Conservation (phyloP, 2,329 filamentous ascomycete species). For the Xenosphaeropsis pyriputrescens region DNA sequence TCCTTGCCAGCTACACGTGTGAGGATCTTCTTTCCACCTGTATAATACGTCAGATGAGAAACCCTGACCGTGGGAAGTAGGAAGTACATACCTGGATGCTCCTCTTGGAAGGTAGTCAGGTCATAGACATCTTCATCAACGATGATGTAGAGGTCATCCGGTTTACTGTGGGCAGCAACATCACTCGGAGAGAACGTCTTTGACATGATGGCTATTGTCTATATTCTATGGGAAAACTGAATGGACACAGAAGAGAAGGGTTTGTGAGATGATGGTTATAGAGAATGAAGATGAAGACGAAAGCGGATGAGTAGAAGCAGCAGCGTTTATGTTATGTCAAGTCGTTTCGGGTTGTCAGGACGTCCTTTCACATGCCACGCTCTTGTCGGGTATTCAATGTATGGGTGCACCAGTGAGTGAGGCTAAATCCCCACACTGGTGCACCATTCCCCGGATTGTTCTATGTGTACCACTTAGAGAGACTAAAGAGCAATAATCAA, state of each 20-base stretch:
- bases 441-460: background rate
- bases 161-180: conserved; percentile 84
- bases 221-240: background rate
- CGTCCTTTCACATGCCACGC: conserved; percentile 1
- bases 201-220: conserved; percentile 44
- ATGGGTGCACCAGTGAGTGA: too few species aligned
- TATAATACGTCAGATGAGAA: background rate
- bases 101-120: conserved; percentile 74
- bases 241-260: too few species aligned
- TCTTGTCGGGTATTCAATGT: background rate
- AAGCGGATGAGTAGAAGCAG: background rate
- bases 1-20: conserved; percentile 19
- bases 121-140: conserved; percentile 96
- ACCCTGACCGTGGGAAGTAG: conserved; percentile 25
- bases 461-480: too few species aligned
- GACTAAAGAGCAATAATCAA: too few species aligned
- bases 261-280: background rate
- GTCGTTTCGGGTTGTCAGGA: background rate
- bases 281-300: background rate
- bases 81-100: conserved; percentile 54
- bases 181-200: conserved; percentile 74
- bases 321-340: too few species aligned
- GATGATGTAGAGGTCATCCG: conserved; percentile 73
- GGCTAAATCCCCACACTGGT: background rate
- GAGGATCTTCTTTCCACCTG: conserved; percentile 16